Evolutionary conservation across 2,329 filamentous ascomycete species (phyloP).

Genomic region (Aureobasidium pullulans): DNA sequence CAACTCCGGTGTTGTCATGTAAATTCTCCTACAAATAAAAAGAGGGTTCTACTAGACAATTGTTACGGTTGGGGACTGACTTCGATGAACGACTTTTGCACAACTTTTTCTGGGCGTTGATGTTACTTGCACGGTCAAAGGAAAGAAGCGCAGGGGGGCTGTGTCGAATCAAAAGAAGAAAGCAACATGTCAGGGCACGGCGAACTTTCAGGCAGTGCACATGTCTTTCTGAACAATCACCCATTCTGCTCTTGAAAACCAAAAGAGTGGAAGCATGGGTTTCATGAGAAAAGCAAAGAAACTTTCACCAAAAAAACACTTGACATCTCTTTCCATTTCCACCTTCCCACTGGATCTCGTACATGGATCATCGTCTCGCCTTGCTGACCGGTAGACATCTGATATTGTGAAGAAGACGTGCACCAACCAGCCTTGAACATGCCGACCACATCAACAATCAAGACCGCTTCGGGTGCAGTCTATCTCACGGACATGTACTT

Average conservation of each 20-base stretch:
- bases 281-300: slow-evolving; percentile 14
- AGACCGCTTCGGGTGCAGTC: not conserved
- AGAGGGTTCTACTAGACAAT: slow-evolving; percentile 12
- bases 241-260: slow-evolving; percentile 6
- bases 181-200: slow-evolving; percentile 11
- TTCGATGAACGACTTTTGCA: slow-evolving; percentile 12
- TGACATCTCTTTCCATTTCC: not conserved
- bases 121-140: slow-evolving; percentile 9
- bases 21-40: slow-evolving; percentile 36
- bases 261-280: slow-evolving; percentile 8
- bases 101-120: slow-evolving; percentile 10
- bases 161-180: not conserved
- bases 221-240: slow-evolving; percentile 3
- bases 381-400: not conserved
- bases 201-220: slow-evolving; percentile 5
- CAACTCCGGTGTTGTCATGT: slow-evolving; percentile 99
- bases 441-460: not conserved
- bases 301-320: slow-evolving; percentile 13
- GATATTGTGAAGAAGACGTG: not conserved
- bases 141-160: slow-evolving; percentile 5
- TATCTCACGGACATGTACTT: not conserved
- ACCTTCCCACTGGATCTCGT: not conserved
- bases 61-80: slow-evolving; percentile 3
- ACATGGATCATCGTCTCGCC: not conserved
- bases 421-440: not conserved